These are phyloP conservation scores for Alloascoidea hylecoeti DNA, from an alignment of 805 yeast genomes.

Conservation along the genomic window DNA sequence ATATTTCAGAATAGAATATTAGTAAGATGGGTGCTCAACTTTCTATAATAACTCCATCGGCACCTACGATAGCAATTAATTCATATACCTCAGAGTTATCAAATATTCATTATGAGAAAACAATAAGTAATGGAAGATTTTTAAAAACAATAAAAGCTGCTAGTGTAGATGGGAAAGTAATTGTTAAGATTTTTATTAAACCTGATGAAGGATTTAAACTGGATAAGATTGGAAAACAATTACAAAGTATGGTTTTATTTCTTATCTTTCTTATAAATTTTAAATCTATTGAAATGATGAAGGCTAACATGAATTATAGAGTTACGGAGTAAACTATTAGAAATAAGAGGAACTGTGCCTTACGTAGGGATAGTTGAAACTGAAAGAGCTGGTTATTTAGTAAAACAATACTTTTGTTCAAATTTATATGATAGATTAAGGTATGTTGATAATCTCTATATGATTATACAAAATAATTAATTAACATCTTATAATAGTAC, in stretches of 20 bases:
- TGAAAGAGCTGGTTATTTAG: slow-evolving; percentile 80
- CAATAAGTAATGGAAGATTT: slow-evolving; percentile 70
- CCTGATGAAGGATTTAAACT: slow-evolving; percentile 28
- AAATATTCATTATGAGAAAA: slow-evolving; percentile 59
- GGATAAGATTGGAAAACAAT: slow-evolving; percentile 9
- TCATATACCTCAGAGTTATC: slow-evolving; percentile 77
- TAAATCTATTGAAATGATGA: slow-evolving; percentile 10
- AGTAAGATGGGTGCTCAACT: slow-evolving; percentile 88
- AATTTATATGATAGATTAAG: slow-evolving; percentile 76
- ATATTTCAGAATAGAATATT: too few relatives aligned
- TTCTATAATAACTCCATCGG: slow-evolving; percentile 77
- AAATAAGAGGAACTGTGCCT: slow-evolving; percentile 51
- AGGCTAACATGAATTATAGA: slow-evolving; percentile 12
- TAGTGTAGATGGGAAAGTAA: slow-evolving; percentile 57
- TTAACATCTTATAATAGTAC: slow-evolving; percentile 27
- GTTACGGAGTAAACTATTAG: slow-evolving; percentile 8
- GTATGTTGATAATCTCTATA: slow-evolving; percentile 5
- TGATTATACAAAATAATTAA: background rate
- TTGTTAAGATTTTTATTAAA: slow-evolving; percentile 74
- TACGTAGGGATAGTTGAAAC: slow-evolving; percentile 71
- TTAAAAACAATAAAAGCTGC: slow-evolving; percentile 75
- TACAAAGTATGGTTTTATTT: slow-evolving; percentile 6
- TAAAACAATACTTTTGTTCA: slow-evolving; percentile 67
- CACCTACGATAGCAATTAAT: slow-evolving; percentile 83
- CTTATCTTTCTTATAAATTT: too few relatives aligned